Conservation (phyloP, 352 stramenopile genomes). For the Halophytophthora batemanensis region DNA sequence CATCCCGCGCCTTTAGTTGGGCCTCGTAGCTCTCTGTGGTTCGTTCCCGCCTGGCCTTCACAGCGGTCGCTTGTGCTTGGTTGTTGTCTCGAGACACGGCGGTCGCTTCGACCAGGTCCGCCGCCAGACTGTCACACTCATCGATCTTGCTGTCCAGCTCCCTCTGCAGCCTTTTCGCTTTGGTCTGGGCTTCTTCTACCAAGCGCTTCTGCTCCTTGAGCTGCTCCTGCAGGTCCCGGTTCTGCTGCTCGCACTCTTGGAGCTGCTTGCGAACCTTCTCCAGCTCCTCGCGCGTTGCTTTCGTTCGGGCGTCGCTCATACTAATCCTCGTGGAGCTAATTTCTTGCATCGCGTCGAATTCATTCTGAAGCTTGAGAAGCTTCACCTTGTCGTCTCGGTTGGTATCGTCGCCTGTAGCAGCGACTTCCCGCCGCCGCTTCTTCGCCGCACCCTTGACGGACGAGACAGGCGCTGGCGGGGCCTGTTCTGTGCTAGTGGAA, state of each 20-base stretch:
- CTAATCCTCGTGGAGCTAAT: not conserved
- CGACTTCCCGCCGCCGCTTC: constrained; percentile 6
- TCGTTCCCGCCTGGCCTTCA: too few relatives aligned
- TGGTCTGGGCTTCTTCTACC: not conserved
- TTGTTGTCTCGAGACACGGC: too few relatives aligned
- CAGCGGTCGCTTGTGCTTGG: too few relatives aligned
- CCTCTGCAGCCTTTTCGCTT: not conserved
- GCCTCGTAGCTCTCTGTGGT: too few relatives aligned
- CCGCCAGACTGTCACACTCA: too few relatives aligned
- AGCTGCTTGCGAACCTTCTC: not conserved
- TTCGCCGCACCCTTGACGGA: constrained; percentile 13
- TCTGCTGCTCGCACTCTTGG: not conserved
- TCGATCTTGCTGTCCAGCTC: not conserved
- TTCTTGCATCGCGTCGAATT: not conserved
- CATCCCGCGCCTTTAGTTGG: too few relatives aligned
- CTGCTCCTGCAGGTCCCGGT: too few relatives aligned
- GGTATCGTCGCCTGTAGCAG: constrained; percentile 7
- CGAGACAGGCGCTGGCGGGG: not conserved
- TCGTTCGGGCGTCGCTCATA: too few relatives aligned
- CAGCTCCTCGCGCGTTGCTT: too few relatives aligned
- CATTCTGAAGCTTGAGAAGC: not conserved
- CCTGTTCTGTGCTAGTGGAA: too few relatives aligned
- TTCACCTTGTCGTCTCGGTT: not conserved
- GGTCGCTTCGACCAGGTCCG: too few relatives aligned
- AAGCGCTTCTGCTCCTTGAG: not conserved